A percentile compares a stretch with the other conserved stretches of the same genome.
Conservation (phyloP, 2,329 filamentous ascomycete genomes). For the Dichotomopilus funicola region DNA sequence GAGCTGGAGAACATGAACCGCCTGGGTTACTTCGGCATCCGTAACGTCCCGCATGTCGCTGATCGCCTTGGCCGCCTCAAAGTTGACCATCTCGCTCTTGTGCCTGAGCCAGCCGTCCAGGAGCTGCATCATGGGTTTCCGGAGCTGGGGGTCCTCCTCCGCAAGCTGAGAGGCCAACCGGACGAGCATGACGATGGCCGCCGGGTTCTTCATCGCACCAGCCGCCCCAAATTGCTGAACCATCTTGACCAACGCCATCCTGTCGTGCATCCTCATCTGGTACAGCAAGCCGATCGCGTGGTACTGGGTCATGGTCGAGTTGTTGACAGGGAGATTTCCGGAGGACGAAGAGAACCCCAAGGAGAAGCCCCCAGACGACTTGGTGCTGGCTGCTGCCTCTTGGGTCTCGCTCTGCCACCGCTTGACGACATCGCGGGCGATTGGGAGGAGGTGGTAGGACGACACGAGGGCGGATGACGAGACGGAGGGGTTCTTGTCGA, state of each 20-base stretch:
- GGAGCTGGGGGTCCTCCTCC: conserved; percentile 80
- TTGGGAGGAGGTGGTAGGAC: conserved; percentile 93
- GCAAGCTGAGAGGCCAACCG: conserved; percentile 88
- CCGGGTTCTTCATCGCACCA: conserved; percentile 90
- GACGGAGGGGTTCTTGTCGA: conserved; percentile 97
- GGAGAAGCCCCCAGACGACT: conserved; percentile 83
- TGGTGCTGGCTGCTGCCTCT: conserved; percentile 84
- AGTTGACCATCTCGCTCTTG: conserved; percentile 99
- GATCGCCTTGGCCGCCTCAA: conserved; percentile 96
- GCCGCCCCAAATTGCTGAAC: conserved; percentile 96
- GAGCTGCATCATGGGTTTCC: conserved; percentile 95
- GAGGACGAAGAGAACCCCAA: conserved; percentile 83
- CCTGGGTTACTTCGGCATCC: conserved; percentile 83
- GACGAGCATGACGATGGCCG: conserved; percentile 87
- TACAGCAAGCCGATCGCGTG: conserved; percentile 96
- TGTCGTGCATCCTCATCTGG: conserved; percentile 94
- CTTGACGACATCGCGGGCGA: conserved; percentile 88
- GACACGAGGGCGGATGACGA: conserved; percentile 94
- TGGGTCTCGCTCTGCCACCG: conserved; percentile 99
- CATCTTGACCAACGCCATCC: conserved; percentile 99
- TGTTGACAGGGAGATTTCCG: conserved; percentile 71
- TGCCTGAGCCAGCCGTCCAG: conserved; percentile 94
- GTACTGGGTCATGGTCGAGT: conserved; percentile 97
- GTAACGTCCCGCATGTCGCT: conserved; percentile 91
- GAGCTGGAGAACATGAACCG: conserved; percentile 89